phyloP scores from a whole-genome alignment of 1,284 basidiomycete genomes.

The Mycosarcoma maydis region DNA sequence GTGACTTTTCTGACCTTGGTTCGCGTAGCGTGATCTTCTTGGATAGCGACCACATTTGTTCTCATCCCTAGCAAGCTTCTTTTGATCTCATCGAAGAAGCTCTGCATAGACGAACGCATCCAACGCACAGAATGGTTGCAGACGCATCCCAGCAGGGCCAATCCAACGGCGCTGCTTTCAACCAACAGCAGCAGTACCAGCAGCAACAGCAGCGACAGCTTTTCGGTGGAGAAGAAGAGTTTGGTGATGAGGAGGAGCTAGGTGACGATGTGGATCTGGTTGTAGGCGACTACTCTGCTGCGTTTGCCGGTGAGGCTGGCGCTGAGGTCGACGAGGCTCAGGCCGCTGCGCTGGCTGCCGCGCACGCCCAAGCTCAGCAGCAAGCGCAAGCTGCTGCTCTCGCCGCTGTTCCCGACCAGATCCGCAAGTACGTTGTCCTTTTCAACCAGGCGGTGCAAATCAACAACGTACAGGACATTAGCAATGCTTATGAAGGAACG shows the following conservation, averaged over 20 bases:
- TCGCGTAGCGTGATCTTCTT: not conserved
- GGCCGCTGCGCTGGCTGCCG: constrained; percentile 53
- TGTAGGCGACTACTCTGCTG: constrained; percentile 40
- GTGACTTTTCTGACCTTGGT: no score
- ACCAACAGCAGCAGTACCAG: constrained; percentile 37
- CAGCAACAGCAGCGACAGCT: constrained; percentile 51
- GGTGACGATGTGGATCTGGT: constrained; percentile 56
- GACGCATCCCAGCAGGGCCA: constrained; percentile 40
- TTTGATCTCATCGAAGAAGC: constrained; percentile 32
- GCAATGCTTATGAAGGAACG: constrained; percentile 89
- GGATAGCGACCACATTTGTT: constrained; percentile 4
- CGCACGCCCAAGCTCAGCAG: constrained; percentile 54
- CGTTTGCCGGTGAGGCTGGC: constrained; percentile 28
- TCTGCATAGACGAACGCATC: constrained; percentile 7
- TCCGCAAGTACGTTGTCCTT: constrained; percentile 65
- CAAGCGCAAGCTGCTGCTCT: constrained; percentile 61
- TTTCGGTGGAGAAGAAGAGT: constrained; percentile 53
- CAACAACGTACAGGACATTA: constrained; percentile 74
- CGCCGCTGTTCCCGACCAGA: constrained; percentile 62
- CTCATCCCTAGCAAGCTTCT: constrained; percentile 29
- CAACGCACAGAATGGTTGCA: constrained; percentile 27
- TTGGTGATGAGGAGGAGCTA: constrained; percentile 51
- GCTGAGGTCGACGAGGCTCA: constrained; percentile 45
- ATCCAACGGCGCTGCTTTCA: constrained; percentile 27
- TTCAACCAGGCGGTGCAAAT: constrained; percentile 64